Evolutionary conservation across 805 yeast genomes (phyloP).

Genomic region (Blastobotrys terrestris): DNA sequence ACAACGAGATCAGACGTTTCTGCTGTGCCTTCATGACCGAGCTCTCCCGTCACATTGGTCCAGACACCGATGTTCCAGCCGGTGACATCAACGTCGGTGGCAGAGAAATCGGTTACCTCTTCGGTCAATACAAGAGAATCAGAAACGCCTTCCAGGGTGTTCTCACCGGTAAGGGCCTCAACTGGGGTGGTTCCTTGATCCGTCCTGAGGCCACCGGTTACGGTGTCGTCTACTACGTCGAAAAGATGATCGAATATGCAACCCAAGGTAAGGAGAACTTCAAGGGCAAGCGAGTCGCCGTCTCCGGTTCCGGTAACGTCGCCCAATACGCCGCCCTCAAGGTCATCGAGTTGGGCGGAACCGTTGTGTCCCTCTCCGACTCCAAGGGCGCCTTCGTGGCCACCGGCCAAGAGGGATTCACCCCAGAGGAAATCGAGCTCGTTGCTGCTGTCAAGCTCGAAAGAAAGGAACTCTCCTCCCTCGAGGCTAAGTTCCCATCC

Average conservation of each 20-base stretch:
- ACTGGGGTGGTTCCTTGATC: slow-evolving; percentile 99
- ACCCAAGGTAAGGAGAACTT: slow-evolving; percentile 83
- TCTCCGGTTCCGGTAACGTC: slow-evolving; percentile 98
- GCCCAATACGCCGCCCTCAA: slow-evolving; percentile 98
- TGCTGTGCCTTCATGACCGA: slow-evolving; percentile 95
- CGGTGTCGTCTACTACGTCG: slow-evolving; percentile 95
- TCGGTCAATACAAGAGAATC: slow-evolving; percentile 92
- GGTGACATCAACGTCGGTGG: slow-evolving; percentile 99
- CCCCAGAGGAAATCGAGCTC: slow-evolving; percentile 69
- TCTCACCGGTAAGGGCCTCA: slow-evolving; percentile 93
- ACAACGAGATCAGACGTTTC: slow-evolving; percentile 92
- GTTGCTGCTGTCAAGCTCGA: slow-evolving; percentile 79
- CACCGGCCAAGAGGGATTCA: slow-evolving; percentile 65
- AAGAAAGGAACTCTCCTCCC: slow-evolving; percentile 43
- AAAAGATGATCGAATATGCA: slow-evolving; percentile 94
- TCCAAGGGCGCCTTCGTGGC: slow-evolving; percentile 82
- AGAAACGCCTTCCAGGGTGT: slow-evolving; percentile 95
- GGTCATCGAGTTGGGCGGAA: slow-evolving; percentile 94
- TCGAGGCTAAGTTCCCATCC: slow-evolving; percentile 22
- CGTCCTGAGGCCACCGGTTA: slow-evolving; percentile 99
- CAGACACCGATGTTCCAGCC: slow-evolving; percentile 97
- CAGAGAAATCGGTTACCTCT: slow-evolving; percentile 88
- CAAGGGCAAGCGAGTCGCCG: slow-evolving; percentile 89
- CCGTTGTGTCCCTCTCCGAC: slow-evolving; percentile 89
- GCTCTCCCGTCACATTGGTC: slow-evolving; percentile 92